A percentile compares a stretch with the other conserved stretches of the same genome.
Evolutionary conservation across 2,329 filamentous ascomycete species (phyloP).

Genomic region (Penicillium carneum): DNA sequence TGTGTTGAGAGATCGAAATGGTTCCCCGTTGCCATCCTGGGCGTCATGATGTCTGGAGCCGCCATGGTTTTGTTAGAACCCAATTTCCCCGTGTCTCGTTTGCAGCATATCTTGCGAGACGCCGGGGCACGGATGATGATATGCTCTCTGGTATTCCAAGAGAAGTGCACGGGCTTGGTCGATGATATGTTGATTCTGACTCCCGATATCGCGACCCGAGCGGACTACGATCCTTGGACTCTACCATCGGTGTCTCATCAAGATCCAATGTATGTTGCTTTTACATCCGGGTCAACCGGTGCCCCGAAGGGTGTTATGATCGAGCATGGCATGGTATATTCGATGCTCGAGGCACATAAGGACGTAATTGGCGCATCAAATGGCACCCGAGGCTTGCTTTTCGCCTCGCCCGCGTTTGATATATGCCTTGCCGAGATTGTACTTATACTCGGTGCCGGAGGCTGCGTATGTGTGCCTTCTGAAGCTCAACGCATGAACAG

Average conservation of each 20-base stretch:
- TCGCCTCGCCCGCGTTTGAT: conserved; percentile 20
- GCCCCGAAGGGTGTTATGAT: conserved; percentile 19
- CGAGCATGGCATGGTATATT: conserved; percentile 27
- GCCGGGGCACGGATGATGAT: conserved; percentile 6
- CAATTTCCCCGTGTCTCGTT: conserved; percentile 4
- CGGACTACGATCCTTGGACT: not conserved
- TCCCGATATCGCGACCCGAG: not conserved
- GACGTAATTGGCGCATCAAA: not conserved
- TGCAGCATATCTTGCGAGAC: conserved; percentile 11
- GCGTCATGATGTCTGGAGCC: conserved; percentile 18
- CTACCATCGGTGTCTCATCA: not conserved
- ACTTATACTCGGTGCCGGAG: not conserved
- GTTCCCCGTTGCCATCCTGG: conserved; percentile 19
- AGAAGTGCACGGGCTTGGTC: not conserved
- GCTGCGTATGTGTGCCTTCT: conserved; percentile 17
- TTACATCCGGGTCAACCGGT: conserved; percentile 18
- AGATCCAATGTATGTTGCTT: conserved; percentile 16
- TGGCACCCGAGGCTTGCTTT: conserved; percentile 18
- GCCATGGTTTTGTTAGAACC: conserved; percentile 24
- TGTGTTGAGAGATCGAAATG: conserved; percentile 14
- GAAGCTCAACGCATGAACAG: conserved; percentile 12
- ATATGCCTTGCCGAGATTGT: conserved; percentile 15
- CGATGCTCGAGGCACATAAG: conserved; percentile 35
- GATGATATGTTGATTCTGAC: not conserved
- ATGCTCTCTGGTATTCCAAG: conserved; percentile 1